Base-by-base conservation (phyloP, 495 filamentous ascomycete species). In the Viridothelium virens region DNA sequence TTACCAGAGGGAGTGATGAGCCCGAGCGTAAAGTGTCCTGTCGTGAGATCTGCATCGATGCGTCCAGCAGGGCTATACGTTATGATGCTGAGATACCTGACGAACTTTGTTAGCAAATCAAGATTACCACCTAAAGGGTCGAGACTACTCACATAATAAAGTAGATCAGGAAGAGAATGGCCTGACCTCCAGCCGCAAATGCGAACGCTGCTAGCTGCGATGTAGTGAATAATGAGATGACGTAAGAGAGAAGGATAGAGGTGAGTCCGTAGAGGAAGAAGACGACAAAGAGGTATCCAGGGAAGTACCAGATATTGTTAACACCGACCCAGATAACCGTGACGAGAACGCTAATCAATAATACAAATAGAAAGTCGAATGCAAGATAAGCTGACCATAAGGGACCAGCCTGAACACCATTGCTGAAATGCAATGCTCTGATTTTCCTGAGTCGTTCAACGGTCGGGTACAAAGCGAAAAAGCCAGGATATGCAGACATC, bases 381-480 rank as follows among this genome's bases (percentile, higher is more conserved):
- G 75, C 67, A 3, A 87, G 78, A 74, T 96, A 92, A 10, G 91
- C 90, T 2, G 88, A 36, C 72, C 72, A 74, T 1, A 74, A 56
- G 10, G 71, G 68, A 11, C 48, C 65, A 34, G 70, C 69, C 6
- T 71, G 70, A 38, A 74, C 65, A 14, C 72, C 90, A 71, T 93
- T 95, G 61, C 89, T 91, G 76, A 93, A 96, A 71, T 96, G 88
- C 53, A 96, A 77, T 14, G 89, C 88, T 39, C 92, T 81, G 38
- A 96, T 88, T 63, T 91, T 87, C 9, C 86, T 76, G 11, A 90
- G 78, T 11, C 91, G 82, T 74, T 96, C 91, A 3, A 88, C 73
- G 2, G 90, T 94, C 34, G 90, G 89, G 76, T 96, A 96, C 18
- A 96, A 81, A 1, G 88, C 85, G 70, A 94, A 95, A 78, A 96